phyloP scores from a whole-genome alignment of 2,329 filamentous ascomycete genomes.

The Talaromyces sp. region DNA sequence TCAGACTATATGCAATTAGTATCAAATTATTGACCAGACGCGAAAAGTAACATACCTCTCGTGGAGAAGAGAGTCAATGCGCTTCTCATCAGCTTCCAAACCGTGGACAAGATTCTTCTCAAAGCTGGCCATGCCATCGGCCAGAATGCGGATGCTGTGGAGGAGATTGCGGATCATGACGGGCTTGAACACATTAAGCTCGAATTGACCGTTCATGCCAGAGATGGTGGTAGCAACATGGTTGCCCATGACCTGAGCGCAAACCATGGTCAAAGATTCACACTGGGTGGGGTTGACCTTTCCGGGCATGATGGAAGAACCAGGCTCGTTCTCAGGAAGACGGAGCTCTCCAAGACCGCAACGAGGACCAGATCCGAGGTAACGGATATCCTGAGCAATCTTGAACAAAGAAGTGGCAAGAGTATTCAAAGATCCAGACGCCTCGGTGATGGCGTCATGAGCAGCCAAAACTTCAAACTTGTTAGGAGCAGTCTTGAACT shows the following conservation, averaged over 20 bases:
- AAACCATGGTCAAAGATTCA: constrained; percentile 96
- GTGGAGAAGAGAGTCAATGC: constrained; percentile 84
- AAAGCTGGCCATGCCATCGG: constrained; percentile 92
- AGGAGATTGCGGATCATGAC: constrained; percentile 92
- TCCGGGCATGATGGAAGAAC: constrained; percentile 97
- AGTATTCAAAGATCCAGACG: constrained; percentile 89
- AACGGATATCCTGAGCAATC: constrained; percentile 96
- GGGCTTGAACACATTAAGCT: constrained; percentile 98
- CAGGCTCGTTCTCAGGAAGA: constrained; percentile 96
- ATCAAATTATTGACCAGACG: neutral
- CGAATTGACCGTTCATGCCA: constrained; percentile 96
- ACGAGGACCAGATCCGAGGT: constrained; percentile 90
- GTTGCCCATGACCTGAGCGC: constrained; percentile 97
- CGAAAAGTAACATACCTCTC: constrained; percentile 67
- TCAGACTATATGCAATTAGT: constrained; percentile 59
- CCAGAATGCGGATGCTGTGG: constrained; percentile 82
- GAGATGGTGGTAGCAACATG: constrained; percentile 88
- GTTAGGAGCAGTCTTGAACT: constrained; percentile 96
- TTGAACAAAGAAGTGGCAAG: constrained; percentile 89
- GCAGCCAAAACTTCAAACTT: constrained; percentile 97
- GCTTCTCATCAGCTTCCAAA: constrained; percentile 87
- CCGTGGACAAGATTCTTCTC: constrained; percentile 88
- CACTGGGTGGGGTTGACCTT: constrained; percentile 99
- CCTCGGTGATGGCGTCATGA: constrained; percentile 93
- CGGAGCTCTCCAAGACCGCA: constrained; percentile 92